These are phyloP conservation scores for Diddensiella transvaalensis DNA, from an alignment of 805 yeast species.

Conservation along the genomic window DNA sequence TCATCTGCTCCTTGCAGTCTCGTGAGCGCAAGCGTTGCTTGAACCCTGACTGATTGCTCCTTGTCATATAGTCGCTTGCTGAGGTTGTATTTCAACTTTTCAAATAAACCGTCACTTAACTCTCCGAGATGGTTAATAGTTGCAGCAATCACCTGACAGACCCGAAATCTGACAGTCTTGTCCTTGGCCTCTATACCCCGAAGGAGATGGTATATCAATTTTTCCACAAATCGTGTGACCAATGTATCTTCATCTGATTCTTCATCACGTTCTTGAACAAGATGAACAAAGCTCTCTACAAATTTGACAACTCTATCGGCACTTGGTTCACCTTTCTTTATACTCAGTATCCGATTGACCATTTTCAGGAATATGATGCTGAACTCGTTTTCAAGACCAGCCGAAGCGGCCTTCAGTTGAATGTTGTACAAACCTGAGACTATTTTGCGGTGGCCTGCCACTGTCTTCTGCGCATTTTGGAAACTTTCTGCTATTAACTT, in stretches of 20 bases:
- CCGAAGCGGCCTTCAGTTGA: conserved; percentile 50
- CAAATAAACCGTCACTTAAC: conserved; percentile 68
- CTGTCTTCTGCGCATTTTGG: conserved; percentile 71
- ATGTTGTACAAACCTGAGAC: conserved; percentile 55
- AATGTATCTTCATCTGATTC: conserved; percentile 38
- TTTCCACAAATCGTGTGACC: conserved; percentile 54
- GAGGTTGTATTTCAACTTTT: conserved; percentile 56
- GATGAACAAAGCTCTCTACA: conserved; percentile 49
- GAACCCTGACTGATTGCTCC: conserved; percentile 76
- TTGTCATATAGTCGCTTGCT: conserved; percentile 39
- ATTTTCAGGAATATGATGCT: conserved; percentile 55
- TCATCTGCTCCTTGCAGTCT: conserved; percentile 64
- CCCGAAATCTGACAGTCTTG: conserved; percentile 73
- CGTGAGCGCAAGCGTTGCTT: conserved; percentile 76
- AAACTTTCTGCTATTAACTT: conserved; percentile 52
- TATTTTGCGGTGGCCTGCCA: conserved; percentile 75
- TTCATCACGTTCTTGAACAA: conserved; percentile 25
- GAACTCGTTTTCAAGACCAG: conserved; percentile 57
- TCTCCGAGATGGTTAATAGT: conserved; percentile 70
- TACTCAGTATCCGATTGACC: conserved; percentile 59
- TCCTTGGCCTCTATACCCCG: conserved; percentile 76
- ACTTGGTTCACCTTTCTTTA: conserved; percentile 63
- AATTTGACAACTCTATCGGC: conserved; percentile 78
- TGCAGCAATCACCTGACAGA: conserved; percentile 69
- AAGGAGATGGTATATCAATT: conserved; percentile 61